Conservation (phyloP, 805 yeast genomes). For the Myxozyma vanderwaltii region DNA sequence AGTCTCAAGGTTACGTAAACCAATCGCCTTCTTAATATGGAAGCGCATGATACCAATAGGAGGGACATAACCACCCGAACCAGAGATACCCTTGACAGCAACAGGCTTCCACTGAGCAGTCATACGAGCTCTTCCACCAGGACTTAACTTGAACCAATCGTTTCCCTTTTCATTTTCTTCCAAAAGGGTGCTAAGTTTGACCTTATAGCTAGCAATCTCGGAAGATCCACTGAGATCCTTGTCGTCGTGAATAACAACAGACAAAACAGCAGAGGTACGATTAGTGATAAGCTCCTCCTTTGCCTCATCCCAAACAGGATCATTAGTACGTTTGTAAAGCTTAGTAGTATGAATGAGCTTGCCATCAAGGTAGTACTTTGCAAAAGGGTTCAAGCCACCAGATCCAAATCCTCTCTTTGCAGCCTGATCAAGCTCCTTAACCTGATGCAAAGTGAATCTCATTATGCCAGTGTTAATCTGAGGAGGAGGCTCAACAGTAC, state of each 20-base stretch:
- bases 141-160: slow-evolving; percentile 73
- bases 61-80: slow-evolving; percentile 81
- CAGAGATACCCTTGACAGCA: slow-evolving; percentile 60
- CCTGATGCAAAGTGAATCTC: slow-evolving; percentile 63
- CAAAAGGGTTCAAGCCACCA: slow-evolving; percentile 63
- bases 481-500: slow-evolving; percentile 81
- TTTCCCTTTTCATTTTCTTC: slow-evolving; percentile 78
- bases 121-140: slow-evolving; percentile 72
- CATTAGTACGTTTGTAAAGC: slow-evolving; percentile 59
- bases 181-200: slow-evolving; percentile 60
- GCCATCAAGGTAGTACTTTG: slow-evolving; percentile 69
- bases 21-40: slow-evolving; percentile 64
- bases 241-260: slow-evolving; percentile 65
- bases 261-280: slow-evolving; percentile 68
- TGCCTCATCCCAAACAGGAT: slow-evolving; percentile 65
- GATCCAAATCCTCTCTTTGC: slow-evolving; percentile 42
- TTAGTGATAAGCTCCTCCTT: slow-evolving; percentile 71
- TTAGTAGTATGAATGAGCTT: slow-evolving; percentile 61
- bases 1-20: slow-evolving; percentile 79
- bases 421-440: slow-evolving; percentile 54
- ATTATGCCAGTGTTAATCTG: slow-evolving; percentile 93
- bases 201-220: slow-evolving; percentile 56
- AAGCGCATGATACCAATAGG: slow-evolving; percentile 92
- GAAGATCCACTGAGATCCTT: slow-evolving; percentile 62
- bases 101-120: slow-evolving; percentile 86